These are phyloP conservation scores for Fonsecaea monophora DNA, from an alignment of 2,329 filamentous ascomycete species.

Conservation along the genomic window DNA sequence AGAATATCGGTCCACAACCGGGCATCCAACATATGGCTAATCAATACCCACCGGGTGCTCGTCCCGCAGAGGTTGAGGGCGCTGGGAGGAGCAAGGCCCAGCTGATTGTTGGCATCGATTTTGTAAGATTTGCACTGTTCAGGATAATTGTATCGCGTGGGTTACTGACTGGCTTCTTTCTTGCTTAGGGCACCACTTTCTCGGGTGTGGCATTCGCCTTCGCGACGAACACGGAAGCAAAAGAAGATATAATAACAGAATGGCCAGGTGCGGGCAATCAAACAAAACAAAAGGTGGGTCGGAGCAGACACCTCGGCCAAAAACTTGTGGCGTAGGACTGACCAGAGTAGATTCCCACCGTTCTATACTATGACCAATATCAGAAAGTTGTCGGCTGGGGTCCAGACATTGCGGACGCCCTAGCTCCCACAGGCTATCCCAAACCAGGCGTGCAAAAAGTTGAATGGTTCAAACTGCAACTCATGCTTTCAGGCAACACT, in stretches of 20 bases:
- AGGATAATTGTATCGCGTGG: background rate
- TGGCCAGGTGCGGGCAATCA: conserved; percentile 98
- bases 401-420: conserved; percentile 94
- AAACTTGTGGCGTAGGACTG: background rate
- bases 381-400: conserved; percentile 99
- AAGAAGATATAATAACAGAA: conserved; percentile 98
- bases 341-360: conserved; percentile 80
- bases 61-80: conserved; percentile 76
- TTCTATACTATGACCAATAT: conserved; percentile 99
- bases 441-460: conserved; percentile 98
- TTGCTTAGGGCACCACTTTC: conserved; percentile 84
- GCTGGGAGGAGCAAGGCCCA: conserved; percentile 91
- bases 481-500: conserved; percentile 98
- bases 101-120: conserved; percentile 98
- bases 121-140: conserved; percentile 66
- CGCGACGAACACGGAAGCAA: conserved; percentile 94
- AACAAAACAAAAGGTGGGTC: conserved; percentile 91
- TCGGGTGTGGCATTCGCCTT: conserved; percentile 93
- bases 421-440: conserved; percentile 95
- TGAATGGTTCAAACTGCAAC: conserved; percentile 99
- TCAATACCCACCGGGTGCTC: conserved; percentile 42
- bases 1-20: conserved; percentile 35
- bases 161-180: conserved; percentile 10
- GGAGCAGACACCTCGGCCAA: background rate
- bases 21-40: conserved; percentile 41